Percentiles rank a stretch among this genome's conserved stretches.
Evolutionary conservation across 768 basidiomycete genomes (phyloP).

Genomic region (Hemileccinum impolitum): DNA sequence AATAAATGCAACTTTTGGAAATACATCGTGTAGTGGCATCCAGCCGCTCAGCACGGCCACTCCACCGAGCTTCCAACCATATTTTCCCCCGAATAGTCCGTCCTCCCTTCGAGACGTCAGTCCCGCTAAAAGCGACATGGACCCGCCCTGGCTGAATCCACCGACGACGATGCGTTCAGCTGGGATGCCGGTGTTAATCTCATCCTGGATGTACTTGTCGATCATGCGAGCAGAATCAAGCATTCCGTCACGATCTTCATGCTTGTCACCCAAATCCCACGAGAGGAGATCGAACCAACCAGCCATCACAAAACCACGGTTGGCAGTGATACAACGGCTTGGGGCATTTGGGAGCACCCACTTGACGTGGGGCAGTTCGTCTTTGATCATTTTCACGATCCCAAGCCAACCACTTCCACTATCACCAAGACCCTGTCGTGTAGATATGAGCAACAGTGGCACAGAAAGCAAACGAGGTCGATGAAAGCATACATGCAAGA

Average conservation of each 20-base stretch:
- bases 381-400: constrained; percentile 65
- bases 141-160: constrained; percentile 86
- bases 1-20: constrained; percentile 55
- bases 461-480: background rate
- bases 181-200: constrained; percentile 69
- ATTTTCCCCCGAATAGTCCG: constrained; percentile 27
- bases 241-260: constrained; percentile 66
- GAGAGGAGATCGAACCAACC: constrained; percentile 80
- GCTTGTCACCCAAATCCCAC: constrained; percentile 50
- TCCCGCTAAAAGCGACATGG: constrained; percentile 74
- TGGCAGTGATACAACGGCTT: constrained; percentile 64
- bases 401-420: constrained; percentile 74
- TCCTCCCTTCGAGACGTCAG: constrained; percentile 36
- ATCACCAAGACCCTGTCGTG: constrained; percentile 67
- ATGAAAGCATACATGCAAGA: constrained; percentile 68
- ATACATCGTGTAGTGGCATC: constrained; percentile 63
- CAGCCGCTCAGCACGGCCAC: constrained; percentile 75
- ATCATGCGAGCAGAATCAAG: constrained; percentile 57
- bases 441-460: constrained; percentile 4
- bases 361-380: constrained; percentile 69
- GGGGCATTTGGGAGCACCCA: constrained; percentile 59
- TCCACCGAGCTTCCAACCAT: constrained; percentile 65
- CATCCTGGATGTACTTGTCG: constrained; percentile 66
- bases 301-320: constrained; percentile 68
- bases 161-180: constrained; percentile 75